phyloP scores from a whole-genome alignment of 2,329 filamentous ascomycete species.

The Diaporthe velutina region DNA sequence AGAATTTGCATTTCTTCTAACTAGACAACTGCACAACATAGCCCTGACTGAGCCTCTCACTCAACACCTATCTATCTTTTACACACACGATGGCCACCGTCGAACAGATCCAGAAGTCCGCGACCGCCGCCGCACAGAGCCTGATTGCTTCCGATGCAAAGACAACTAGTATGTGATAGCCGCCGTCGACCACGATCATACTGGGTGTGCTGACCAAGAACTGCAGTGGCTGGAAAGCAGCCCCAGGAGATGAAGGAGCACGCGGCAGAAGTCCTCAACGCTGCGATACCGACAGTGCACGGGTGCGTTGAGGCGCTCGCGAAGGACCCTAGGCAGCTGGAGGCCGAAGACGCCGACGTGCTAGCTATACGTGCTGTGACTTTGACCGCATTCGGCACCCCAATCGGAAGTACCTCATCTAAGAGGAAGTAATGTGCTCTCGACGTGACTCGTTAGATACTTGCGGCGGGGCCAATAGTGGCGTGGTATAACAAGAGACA shows the following conservation, averaged over 20 bases:
- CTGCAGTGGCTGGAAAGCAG: slow-evolving; percentile 18
- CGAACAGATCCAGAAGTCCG: slow-evolving; percentile 16
- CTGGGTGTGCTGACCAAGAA: neutral
- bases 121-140: slow-evolving; percentile 17
- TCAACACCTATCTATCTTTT: neutral
- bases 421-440: slow-evolving; percentile 4
- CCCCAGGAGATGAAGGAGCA: slow-evolving; percentile 34
- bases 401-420: slow-evolving; percentile 6
- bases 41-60: neutral
- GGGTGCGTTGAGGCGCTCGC: slow-evolving; percentile 23
- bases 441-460: too few species aligned
- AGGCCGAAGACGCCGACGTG: slow-evolving; percentile 18
- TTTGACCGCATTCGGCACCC: slow-evolving; percentile 25
- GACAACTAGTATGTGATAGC: slow-evolving; percentile 16
- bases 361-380: slow-evolving; percentile 16
- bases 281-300: slow-evolving; percentile 8
- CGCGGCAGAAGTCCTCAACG: slow-evolving; percentile 11
- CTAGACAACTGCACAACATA: neutral
- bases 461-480: too few species aligned
- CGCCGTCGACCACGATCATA: neutral
- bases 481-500: neutral
- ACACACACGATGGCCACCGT: slow-evolving; percentile 13
- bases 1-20: neutral
- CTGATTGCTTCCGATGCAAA: slow-evolving; percentile 29
- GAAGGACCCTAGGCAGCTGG: slow-evolving; percentile 27